Evolutionary conservation across 148 eudicot species (phyloP).

Genomic region (Polygonum maritimum): DNA sequence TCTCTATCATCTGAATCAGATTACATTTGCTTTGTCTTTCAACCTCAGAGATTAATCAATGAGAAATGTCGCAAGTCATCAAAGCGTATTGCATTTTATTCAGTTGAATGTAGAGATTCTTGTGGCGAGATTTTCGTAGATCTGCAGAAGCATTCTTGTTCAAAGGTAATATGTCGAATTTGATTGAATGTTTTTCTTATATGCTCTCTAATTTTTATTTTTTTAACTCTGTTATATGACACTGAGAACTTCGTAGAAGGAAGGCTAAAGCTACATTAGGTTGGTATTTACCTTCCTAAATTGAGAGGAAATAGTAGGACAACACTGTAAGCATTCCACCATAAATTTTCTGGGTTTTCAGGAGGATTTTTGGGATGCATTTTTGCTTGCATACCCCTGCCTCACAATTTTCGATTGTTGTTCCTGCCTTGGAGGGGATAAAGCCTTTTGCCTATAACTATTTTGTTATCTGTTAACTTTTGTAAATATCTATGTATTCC

Average conservation of each 20-base stretch:
- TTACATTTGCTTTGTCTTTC: background rate
- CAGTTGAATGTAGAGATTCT: constrained; percentile 83
- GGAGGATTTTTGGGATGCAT: background rate
- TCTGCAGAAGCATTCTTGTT: constrained; percentile 58
- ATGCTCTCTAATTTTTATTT: background rate
- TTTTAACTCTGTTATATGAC: background rate
- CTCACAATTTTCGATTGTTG: background rate
- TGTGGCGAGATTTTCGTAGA: constrained; percentile 97
- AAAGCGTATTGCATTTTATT: constrained; percentile 76
- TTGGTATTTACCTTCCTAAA: background rate
- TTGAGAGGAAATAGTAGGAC: background rate
- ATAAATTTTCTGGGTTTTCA: background rate
- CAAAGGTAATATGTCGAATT: constrained; percentile 39
- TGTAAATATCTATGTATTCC: background rate
- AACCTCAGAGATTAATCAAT: constrained; percentile 56
- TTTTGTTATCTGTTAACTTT: background rate
- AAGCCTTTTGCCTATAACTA: background rate
- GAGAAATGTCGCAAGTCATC: constrained; percentile 73
- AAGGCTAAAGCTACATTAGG: background rate
- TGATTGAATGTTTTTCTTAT: background rate
- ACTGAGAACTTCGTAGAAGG: background rate
- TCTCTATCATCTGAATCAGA: background rate
- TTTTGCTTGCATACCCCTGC: background rate
- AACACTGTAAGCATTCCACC: background rate
- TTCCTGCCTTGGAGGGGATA: background rate